Evolutionary conservation across 177 flowering plant genomes (phyloP).

Genomic region (Telopea speciosissima): DNA sequence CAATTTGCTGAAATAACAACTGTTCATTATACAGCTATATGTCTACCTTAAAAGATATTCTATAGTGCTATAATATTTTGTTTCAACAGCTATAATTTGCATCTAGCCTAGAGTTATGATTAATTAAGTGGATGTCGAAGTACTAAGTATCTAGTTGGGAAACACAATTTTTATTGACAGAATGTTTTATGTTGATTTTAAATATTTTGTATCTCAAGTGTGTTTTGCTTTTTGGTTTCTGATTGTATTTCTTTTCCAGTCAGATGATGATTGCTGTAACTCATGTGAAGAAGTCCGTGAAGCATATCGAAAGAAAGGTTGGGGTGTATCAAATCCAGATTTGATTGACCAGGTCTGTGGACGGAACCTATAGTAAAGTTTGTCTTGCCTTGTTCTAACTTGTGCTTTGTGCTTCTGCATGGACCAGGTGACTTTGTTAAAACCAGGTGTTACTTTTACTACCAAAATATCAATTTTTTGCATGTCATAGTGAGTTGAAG

Average conservation of each 20-base stretch:
- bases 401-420: neutral
- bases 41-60: too few relatives aligned
- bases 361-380: too few relatives aligned
- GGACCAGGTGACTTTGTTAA: neutral
- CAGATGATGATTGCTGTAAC: constrained; percentile 82
- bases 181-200: too few relatives aligned
- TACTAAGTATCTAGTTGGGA: too few relatives aligned
- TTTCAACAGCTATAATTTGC: too few relatives aligned
- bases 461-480: neutral
- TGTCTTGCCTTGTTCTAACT: too few relatives aligned
- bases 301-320: constrained; percentile 75
- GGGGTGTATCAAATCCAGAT: constrained; percentile 70
- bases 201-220: too few relatives aligned
- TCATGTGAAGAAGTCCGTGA: constrained; percentile 83
- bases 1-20: neutral
- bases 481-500: too few relatives aligned
- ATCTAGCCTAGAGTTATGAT: too few relatives aligned
- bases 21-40: neutral
- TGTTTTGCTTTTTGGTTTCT: neutral
- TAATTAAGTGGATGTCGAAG: too few relatives aligned
- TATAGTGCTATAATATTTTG: too few relatives aligned
- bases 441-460: neutral
- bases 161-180: too few relatives aligned
- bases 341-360: constrained; percentile 79
- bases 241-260: constrained; percentile 28